These are phyloP conservation scores for Pythium vanterpoolii DNA, from an alignment of 352 stramenopile genomes.

Conservation along the genomic window DNA sequence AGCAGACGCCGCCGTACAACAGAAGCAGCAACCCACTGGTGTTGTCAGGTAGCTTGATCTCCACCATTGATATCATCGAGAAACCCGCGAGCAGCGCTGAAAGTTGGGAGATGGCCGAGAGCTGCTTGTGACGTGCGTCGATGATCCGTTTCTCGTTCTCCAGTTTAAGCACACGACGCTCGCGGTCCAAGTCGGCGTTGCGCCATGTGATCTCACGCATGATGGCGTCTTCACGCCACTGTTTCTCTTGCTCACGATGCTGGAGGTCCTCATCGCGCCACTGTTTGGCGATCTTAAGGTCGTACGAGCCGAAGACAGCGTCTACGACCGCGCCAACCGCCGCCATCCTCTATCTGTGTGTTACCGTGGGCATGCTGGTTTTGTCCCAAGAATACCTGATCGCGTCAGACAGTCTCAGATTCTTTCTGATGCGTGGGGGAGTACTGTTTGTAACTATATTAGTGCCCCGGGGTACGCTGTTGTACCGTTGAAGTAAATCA, in stretches of 20 bases:
- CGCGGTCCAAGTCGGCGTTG: conserved; percentile 62
- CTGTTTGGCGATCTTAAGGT: conserved; percentile 82
- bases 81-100: conserved; percentile 69
- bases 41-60: conserved; percentile 49
- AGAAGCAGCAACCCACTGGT: conserved; percentile 50
- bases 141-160: conserved; percentile 78
- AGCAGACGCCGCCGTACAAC: conserved; percentile 56
- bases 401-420: neutral
- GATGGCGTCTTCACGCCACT: conserved; percentile 78
- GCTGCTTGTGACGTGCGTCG: conserved; percentile 61
- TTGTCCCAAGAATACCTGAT: neutral
- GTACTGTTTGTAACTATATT: conserved; percentile 8
- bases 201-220: conserved; percentile 64
- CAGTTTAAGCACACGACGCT: conserved; percentile 68
- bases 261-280: conserved; percentile 80
- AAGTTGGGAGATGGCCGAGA: conserved; percentile 58
- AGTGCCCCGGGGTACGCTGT: neutral
- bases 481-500: conserved; percentile 15
- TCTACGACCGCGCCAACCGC: conserved; percentile 62
- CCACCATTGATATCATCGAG: conserved; percentile 69
- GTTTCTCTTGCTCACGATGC: conserved; percentile 71
- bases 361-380: neutral
- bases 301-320: conserved; percentile 81
- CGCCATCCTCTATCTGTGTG: conserved; percentile 27
- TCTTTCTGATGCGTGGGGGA: neutral